Conservation (phyloP, 768 basidiomycete genomes). For the Kwoniella europaea region DNA sequence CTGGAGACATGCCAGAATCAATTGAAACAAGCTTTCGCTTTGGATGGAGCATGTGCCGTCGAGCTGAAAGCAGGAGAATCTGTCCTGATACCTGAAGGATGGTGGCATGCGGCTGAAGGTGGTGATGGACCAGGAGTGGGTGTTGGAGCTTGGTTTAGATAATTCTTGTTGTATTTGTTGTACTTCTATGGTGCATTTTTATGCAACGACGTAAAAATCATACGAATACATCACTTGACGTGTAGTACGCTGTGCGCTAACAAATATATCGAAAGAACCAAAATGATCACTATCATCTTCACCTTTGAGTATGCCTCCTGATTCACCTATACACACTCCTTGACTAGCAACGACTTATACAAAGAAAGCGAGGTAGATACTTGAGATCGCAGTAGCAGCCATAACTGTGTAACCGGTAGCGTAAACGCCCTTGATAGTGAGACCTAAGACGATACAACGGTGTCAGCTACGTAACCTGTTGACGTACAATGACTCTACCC, state of each 20-base stretch:
- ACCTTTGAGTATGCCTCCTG: background rate
- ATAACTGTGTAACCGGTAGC: conserved; percentile 80
- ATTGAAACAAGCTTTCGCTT: conserved; percentile 31
- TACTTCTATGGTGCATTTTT: background rate
- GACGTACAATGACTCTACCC: background rate
- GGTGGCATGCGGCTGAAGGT: conserved; percentile 55
- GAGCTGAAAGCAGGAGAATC: conserved; percentile 40
- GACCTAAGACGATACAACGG: conserved; percentile 63
- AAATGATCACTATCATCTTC: background rate
- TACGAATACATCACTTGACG: conserved; percentile 16
- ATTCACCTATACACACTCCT: background rate
- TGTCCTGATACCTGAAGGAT: conserved; percentile 55
- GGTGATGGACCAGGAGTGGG: conserved; percentile 42
- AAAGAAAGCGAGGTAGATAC: conserved; percentile 69
- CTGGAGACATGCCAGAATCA: conserved; percentile 24
- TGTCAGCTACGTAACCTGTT: background rate
- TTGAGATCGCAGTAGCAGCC: conserved; percentile 75
- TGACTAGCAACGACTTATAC: conserved; percentile 27
- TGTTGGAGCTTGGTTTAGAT: conserved; percentile 51
- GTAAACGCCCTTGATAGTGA: conserved; percentile 80
- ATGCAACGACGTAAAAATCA: background rate
- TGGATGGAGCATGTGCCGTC: conserved; percentile 40
- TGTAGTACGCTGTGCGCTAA: background rate
- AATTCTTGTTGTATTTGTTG: conserved; percentile 11
- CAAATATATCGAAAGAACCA: background rate